A percentile compares a stretch with the other conserved stretches of the same genome.
Conservation (phyloP, 83 land plant species). For the Isoetes engelmannii region DNA sequence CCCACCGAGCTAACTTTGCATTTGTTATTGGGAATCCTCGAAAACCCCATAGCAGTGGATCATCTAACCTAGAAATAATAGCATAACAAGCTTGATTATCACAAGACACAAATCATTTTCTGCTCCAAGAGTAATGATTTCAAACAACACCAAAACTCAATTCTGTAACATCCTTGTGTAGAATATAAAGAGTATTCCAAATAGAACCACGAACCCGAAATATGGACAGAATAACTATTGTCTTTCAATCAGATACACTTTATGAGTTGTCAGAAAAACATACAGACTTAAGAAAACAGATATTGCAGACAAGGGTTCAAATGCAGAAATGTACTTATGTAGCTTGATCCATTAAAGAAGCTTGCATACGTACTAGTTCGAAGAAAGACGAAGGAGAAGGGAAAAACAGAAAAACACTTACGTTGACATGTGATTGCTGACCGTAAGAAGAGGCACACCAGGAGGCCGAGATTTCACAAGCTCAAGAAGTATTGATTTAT, state of each 20-base stretch:
- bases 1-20: constrained; percentile 67
- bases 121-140: not conserved
- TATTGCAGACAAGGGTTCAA: no score
- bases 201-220: no score
- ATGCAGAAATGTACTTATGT: no score
- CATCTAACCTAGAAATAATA: constrained; percentile 63
- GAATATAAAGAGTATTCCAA: not conserved
- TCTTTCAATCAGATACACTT: not conserved
- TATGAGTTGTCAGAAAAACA: not conserved
- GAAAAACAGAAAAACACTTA: constrained; percentile 25
- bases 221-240: not conserved
- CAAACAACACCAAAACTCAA: not conserved
- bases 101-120: not conserved
- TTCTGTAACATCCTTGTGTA: not conserved
- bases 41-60: constrained; percentile 95
- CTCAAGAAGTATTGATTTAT: constrained; percentile 55
- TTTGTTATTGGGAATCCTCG: constrained; percentile 61
- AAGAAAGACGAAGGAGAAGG: not conserved
- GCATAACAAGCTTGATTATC: not conserved
- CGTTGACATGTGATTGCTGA: constrained; percentile 99
- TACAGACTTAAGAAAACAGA: not conserved
- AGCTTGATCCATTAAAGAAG: no score
- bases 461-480: constrained; percentile 67
- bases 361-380: no score
- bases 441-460: constrained; percentile 79